Evolutionary conservation across 805 yeast species (phyloP), one percentile per base, ranked within the genome.

Genomic region (Metschnikowia henanensis): DNA sequence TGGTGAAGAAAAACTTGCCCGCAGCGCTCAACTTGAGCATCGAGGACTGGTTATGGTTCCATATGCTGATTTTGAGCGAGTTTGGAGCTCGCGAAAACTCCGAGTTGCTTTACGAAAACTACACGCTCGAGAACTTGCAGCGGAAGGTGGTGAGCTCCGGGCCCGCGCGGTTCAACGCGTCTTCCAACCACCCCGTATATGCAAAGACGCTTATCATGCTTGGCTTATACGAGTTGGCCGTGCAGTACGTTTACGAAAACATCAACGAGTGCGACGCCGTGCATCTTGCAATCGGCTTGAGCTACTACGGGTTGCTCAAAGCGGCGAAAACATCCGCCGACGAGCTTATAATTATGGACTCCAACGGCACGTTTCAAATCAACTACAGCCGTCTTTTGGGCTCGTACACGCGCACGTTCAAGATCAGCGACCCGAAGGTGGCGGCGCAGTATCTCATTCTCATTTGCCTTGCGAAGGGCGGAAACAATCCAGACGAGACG

Each of bases 31-130:
- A 85, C 30, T 66, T 81, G 29, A 87, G 95, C 46, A 79, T 91
- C 37, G 98, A 92, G 64, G 98, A 92, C 66, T 92, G 98, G 98
- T 64, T 92, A 38, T 92, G 99, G 99, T 80, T 87, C 60, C 97
- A 94, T 64, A 74, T 94, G 44, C 76, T 81, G 64, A 73, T 92
- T 22, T 80, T 87, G 13, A 79, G 82, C 43, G 92, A 87, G 56
- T 60, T 54, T 38, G 52, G 47, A 38, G 48, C 52, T 15, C 57
- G 55, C 13, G 30, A 51, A 7, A n/a, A 52, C 3, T 56, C 57
- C 13, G 49, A 66, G 45, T 78, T 84, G 28, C 68, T 81, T 9
- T 80, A 79, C 58, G 96, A 88, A 55, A 75, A 78, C 49, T 92
- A 89, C 62, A 76, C 83, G 1, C 70, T 94, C 45, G 65, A 60